These are phyloP conservation scores for Syzygium jambos DNA, from an alignment of 345 rosid genomes.

Conservation along the genomic window DNA sequence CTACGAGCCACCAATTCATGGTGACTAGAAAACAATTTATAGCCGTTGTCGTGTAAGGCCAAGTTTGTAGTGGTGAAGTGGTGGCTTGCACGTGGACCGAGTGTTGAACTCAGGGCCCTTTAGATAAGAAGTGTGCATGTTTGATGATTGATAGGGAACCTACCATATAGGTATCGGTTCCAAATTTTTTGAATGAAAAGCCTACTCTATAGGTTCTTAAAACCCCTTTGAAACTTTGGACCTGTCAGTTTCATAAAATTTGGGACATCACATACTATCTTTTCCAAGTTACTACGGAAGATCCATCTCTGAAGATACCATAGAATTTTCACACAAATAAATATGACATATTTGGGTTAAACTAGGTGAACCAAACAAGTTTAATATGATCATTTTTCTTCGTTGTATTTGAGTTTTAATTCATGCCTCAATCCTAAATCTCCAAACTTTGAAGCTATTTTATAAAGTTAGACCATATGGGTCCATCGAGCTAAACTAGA, in stretches of 20 bases:
- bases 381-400: neutral
- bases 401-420: neutral
- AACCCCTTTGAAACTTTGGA: neutral
- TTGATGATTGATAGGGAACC: too few relatives aligned
- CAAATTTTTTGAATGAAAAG: neutral
- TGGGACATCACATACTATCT: too few relatives aligned
- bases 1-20: neutral
- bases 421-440: neutral
- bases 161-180: too few relatives aligned
- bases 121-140: neutral
- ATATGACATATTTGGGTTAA: neutral
- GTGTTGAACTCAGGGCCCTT: neutral
- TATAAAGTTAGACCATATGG: neutral
- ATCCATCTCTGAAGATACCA: neutral
- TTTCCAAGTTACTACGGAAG: neutral
- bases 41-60: neutral
- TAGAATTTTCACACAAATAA: neutral
- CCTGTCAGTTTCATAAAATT: neutral
- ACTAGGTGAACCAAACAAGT: neutral
- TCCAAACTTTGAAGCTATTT: neutral
- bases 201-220: rapidly evolving
- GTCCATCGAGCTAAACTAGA: neutral
- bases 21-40: neutral
- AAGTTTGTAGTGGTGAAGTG: neutral
- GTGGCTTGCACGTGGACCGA: neutral